Evolutionary conservation across 1,139 yeast genomes (phyloP).

Genomic region (Meyerozyma sp.): DNA sequence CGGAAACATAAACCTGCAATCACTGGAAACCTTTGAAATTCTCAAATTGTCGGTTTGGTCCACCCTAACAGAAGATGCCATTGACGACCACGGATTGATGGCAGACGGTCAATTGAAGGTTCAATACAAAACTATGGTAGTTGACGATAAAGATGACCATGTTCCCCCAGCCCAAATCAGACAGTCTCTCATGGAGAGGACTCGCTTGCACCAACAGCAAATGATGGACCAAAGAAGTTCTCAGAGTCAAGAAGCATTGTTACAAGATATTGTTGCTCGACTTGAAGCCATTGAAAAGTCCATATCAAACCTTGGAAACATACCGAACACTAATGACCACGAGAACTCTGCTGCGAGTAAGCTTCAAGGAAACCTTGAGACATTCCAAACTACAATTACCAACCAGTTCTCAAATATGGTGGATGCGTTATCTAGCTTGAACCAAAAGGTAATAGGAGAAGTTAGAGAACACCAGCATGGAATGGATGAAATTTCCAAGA

Average conservation of each 20-base stretch:
- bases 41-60: constrained; percentile 51
- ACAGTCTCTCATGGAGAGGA: constrained; percentile 37
- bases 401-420: constrained; percentile 34
- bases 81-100: constrained; percentile 53
- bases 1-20: constrained; percentile 31
- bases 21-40: constrained; percentile 56
- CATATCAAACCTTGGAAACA: neutral
- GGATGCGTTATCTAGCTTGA: constrained; percentile 26
- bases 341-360: constrained; percentile 1
- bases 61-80: constrained; percentile 48
- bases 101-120: constrained; percentile 37
- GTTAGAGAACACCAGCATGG: constrained; percentile 39
- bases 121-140: constrained; percentile 15
- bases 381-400: constrained; percentile 23
- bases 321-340: neutral
- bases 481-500: constrained; percentile 28
- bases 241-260: neutral
- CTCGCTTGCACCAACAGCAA: constrained; percentile 21
- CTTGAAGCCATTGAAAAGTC: neutral
- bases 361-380: constrained; percentile 15
- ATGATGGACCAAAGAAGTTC: constrained; percentile 4
- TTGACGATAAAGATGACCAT: constrained; percentile 8
- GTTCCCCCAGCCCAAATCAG: constrained; percentile 22
- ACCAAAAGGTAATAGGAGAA: constrained; percentile 39
- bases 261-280: neutral